Conservation (phyloP, 192 early-diverging fungal species). For the Entomortierella chlamydospora region DNA sequence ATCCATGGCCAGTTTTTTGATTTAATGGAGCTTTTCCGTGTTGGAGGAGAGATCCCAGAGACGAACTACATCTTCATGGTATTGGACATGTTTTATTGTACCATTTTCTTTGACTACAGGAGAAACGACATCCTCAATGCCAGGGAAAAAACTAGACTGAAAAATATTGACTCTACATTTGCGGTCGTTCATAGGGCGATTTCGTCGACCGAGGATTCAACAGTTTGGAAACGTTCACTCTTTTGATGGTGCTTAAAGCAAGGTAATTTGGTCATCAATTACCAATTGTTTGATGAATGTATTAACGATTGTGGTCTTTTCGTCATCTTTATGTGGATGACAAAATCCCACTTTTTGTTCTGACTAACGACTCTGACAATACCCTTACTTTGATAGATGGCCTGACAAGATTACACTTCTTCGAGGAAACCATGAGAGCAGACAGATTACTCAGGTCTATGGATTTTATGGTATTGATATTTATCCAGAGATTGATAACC, state of each 20-base stretch:
- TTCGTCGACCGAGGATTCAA: constrained; percentile 99
- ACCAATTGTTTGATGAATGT: neutral
- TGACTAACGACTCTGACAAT: too few species aligned
- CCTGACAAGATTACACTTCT: constrained; percentile 96
- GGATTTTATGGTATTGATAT: constrained; percentile 81
- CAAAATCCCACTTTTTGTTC: neutral
- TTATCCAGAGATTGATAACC: neutral
- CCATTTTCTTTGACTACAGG: neutral
- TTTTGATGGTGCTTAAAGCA: constrained; percentile 94
- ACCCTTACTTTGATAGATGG: constrained; percentile 69
- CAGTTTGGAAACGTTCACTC: constrained; percentile 94
- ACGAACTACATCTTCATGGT: constrained; percentile 99
- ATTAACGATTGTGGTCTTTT: neutral
- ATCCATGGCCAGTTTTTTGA: constrained; percentile 99
- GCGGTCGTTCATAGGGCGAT: constrained; percentile 75
- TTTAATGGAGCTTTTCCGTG: constrained; percentile 93
- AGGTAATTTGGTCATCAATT: constrained; percentile 59
- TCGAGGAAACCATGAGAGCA: constrained; percentile 96
- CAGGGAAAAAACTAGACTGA: too few species aligned
- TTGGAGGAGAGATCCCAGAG: constrained; percentile 93
- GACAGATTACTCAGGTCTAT: constrained; percentile 98
- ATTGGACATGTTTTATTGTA: neutral
- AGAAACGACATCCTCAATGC: too few species aligned
- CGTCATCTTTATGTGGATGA: neutral
- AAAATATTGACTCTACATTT: neutral